These are phyloP conservation scores for Torulaspora indica DNA, from an alignment of 805 yeast genomes.

Conservation along the genomic window DNA sequence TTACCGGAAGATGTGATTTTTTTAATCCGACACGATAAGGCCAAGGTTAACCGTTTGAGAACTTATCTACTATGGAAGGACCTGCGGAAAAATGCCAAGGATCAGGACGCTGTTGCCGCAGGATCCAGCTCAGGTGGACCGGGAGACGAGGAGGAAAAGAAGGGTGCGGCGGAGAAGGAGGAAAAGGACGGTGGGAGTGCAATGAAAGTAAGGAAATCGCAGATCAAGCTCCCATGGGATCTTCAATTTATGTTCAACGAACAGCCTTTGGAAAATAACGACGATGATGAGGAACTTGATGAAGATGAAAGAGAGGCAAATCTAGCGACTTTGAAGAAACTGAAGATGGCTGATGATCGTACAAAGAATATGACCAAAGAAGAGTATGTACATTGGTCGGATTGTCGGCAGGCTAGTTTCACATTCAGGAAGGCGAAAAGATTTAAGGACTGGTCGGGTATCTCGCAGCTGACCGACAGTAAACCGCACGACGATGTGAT, in stretches of 20 bases:
- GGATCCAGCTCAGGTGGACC: conserved; percentile 50
- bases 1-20: conserved; percentile 92
- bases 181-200: conserved; percentile 42
- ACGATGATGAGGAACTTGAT: conserved; percentile 63
- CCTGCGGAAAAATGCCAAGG: conserved; percentile 76
- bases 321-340: conserved; percentile 76
- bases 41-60: conserved; percentile 85
- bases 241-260: conserved; percentile 88
- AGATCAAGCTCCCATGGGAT: conserved; percentile 92
- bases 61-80: conserved; percentile 97
- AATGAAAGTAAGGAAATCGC: conserved; percentile 65
- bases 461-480: conserved; percentile 75
- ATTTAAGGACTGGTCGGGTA: conserved; percentile 94
- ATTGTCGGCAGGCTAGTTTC: conserved; percentile 95
- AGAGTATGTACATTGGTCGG: conserved; percentile 98
- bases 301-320: conserved; percentile 90
- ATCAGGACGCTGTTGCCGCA: conserved; percentile 57
- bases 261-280: conserved; percentile 71
- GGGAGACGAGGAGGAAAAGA: conserved; percentile 39
- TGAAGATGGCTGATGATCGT: conserved; percentile 90
- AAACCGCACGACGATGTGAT: conserved; percentile 95
- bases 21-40: conserved; percentile 85
- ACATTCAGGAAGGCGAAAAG: conserved; percentile 92
- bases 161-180: conserved; percentile 31
- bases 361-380: conserved; percentile 92